Base-by-base conservation (phyloP, 2,329 filamentous ascomycete genomes). In the Leptographium flavum region DNA sequence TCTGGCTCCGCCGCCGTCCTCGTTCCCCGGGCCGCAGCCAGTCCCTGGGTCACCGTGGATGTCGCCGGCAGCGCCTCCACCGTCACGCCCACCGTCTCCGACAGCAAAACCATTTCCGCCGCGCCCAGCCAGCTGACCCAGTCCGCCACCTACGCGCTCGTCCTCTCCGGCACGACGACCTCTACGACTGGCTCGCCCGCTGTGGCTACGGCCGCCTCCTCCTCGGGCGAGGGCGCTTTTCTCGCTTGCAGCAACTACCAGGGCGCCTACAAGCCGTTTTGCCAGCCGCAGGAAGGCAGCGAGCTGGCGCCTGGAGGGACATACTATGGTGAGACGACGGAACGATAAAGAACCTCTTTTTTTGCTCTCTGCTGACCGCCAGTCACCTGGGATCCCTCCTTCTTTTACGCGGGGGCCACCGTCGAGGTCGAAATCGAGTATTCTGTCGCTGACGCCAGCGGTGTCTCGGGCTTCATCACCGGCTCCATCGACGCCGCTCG, bases 31-130 rank as follows among this genome's bases (percentile, higher is more conserved):
- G 48, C 49, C 22, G 51, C 52, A 1, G 53, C 43, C 46, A 43
- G 47, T 4, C 46, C 47, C 4, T 64, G 62, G 62, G 55, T 64
- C 25, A 57, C 57, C 3, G 49, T 64, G 43, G 56, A 61, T 48
- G 23, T 46, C 14, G 27, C 42, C 13, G 60, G 59, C 45, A 42
- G 37, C 7, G 52, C 53, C 6, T 25, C 53, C 11, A 64, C 62
- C 30, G 50, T 60, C 42, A 55, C 53, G 1, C 58, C 60, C 3
- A 46, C 48, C 13, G 50, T 58, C 10, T 53, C 54, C 30, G 53
- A 51, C 10, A 50, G 45, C 39, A 47, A 50, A 1, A 63, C 61
- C 39, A 22, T 60, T 37, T 54, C 50, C 27, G 48, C 53, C 5
- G 54, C 60, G 1, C 62, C 61, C 0, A 51, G 49, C 35, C 46